Evolutionary conservation across 768 basidiomycete genomes (phyloP), one percentile per base, ranked within the genome.

Genomic region (Glaciozyma martinii): DNA sequence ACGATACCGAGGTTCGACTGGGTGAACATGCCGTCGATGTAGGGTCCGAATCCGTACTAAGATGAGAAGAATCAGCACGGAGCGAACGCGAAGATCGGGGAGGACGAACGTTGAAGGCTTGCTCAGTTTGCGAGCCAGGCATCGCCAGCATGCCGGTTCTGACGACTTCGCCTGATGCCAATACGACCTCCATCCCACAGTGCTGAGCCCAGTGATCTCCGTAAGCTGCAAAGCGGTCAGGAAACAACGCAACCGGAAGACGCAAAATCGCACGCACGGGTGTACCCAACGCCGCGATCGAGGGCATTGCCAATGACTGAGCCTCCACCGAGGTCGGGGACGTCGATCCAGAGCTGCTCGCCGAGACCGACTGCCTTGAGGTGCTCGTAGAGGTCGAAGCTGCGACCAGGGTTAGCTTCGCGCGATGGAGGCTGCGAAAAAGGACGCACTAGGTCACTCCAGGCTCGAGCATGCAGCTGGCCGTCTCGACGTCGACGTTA

Each of bases 161-260:
- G 21, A 71, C 64, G 32, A 71, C 29, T 32, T 71, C 67, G 50
- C 70, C 70, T 18, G 56, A 68, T 5, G 70, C 61, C 0, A 71
- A 59, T 1, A 71, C 67, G 21, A 71, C 62, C 40, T 71, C 70
- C 67, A 71, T 63, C 13, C 70, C 70, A 46, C 63, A 71, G 37
- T 65, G 62, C 29, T 42, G 37, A 18, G 54, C 66, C n/a, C 47
- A 67, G 43, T 71, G 70, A 37, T 71, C 66, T 8, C 70, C 70
- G 47, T 62, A 63, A 6, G 44, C 23, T 46, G 23, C 23, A 13
- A 46, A 18, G 16, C 18, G 15, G 44, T 46, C 23, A 46, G 44
- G 5, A 29, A 29, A 30, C 8, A 8, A 5, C 29, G 25, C 12
- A 16, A 4, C 1, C 12, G 59, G 15, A 18, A 6, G 18, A 6